Percentiles rank a stretch among this genome's conserved stretches.
Evolutionary conservation across 768 basidiomycete species (phyloP).

Genomic region (Pisolithus sp.): DNA sequence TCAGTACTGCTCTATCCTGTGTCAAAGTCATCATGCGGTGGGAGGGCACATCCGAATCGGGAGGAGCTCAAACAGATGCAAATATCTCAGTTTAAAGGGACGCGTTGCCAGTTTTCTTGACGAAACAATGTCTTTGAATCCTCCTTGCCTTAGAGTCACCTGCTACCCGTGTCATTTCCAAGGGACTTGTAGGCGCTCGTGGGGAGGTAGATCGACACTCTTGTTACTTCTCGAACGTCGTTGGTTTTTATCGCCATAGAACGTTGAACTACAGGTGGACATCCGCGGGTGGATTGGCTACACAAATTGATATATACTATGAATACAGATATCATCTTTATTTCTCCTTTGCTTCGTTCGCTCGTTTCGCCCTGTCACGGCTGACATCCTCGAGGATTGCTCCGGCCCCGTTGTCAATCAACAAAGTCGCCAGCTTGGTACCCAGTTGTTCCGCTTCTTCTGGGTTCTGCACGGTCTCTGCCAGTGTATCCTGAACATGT

Average conservation of each 20-base stretch:
- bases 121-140: conserved; percentile 10
- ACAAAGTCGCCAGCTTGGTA: conserved; percentile 49
- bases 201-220: conserved; percentile 49
- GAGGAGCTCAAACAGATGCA: conserved; percentile 31
- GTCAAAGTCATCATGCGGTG: conserved; percentile 2
- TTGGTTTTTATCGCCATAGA: conserved; percentile 9
- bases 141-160: conserved; percentile 71
- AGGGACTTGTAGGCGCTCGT: conserved; percentile 61
- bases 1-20: conserved; percentile 12
- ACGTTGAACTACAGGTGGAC: conserved; percentile 22
- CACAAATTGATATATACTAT: neutral
- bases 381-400: conserved; percentile 81
- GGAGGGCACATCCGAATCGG: conserved; percentile 6
- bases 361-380: conserved; percentile 49
- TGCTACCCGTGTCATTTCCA: conserved; percentile 37
- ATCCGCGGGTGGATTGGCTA: neutral
- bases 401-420: conserved; percentile 69
- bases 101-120: too few species aligned
- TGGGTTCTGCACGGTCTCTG: conserved; percentile 41
- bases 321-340: neutral
- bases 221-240: conserved; percentile 17
- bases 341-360: conserved; percentile 33
- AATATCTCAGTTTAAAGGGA: conserved; percentile 17
- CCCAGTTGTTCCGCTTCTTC: conserved; percentile 70
- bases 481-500: conserved; percentile 65